Evolutionary conservation across 176 grass and related monocot genomes (phyloP), one percentile per base, ranked within the genome.

Genomic region (Saccharum officinarum): DNA sequence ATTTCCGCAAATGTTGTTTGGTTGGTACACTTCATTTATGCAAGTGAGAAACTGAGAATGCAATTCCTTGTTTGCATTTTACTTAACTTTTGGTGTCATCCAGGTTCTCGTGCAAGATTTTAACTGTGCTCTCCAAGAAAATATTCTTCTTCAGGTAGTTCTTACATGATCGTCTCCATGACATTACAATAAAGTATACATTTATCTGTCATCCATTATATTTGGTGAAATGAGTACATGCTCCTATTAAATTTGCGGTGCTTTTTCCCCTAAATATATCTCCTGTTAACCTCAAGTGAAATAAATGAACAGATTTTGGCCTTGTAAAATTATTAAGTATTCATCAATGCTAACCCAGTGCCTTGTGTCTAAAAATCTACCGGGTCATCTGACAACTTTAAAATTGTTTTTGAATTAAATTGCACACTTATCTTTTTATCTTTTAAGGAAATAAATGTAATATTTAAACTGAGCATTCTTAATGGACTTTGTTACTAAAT

Each of bases 81-180:
- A 85, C 44, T 40, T 30, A 36, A 20, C 57, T 52, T 71, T 39
- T 85, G 50, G 33, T 86, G 8, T 72, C 17, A 59, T 79, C 52
- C 87, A 99, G 97, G 94, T 96, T 63, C 86, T 99, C 80, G 37
- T 99, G 38, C 91, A 92, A 91, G 94, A 99, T 92, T 99, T 99
- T 82, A 96, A 94, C 52, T 99, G 97, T 10, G 97, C 97, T 0
- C 49, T 99, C 52, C 97, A 99, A 85, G 97, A 99, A 88, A 97
- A 89, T 87, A 96, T 99, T 82, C 94, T 99, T 86, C 88, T 99
- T 79, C 97, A 96, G 93, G 97, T 99, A 77, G 4, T 87, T 81
- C 14, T 82, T 36, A 79, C 34, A 26, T 33, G 4, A 83, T 41
- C 59, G 22, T 52, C 49, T 57, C 42, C 78, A 50, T 22, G 22